phyloP scores from a whole-genome alignment of 2,329 filamentous ascomycete genomes.

The Thielaviopsis punctulata region DNA sequence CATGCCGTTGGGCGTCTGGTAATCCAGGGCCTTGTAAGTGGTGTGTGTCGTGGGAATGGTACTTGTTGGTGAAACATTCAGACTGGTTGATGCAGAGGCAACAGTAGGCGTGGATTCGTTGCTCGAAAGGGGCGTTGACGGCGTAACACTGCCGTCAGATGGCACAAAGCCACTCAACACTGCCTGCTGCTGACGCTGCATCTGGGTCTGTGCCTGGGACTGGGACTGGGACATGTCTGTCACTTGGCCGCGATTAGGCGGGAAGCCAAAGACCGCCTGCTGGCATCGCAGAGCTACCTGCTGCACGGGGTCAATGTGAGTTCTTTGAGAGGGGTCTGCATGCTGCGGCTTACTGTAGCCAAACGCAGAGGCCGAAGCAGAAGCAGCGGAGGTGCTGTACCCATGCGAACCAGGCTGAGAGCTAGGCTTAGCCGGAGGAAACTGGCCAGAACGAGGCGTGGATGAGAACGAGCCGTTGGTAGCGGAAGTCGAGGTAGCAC shows the following conservation, averaged over 20 bases:
- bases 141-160: slow-evolving; percentile 15
- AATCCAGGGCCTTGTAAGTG: slow-evolving; percentile 4
- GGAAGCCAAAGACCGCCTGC: slow-evolving; percentile 11
- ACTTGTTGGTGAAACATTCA: slow-evolving; percentile 24
- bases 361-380: slow-evolving; percentile 19
- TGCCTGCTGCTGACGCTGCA: background rate
- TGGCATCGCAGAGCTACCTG: slow-evolving; percentile 15
- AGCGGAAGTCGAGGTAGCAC: slow-evolving; percentile 16
- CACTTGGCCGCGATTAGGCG: slow-evolving; percentile 13
- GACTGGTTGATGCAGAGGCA: slow-evolving; percentile 27
- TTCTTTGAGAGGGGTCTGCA: slow-evolving; percentile 24
- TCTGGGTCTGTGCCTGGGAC: background rate
- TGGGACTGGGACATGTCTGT: background rate
- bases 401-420: background rate
- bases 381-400: background rate
- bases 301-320: slow-evolving; percentile 24
- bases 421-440: slow-evolving; percentile 5
- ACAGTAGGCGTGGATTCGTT: slow-evolving; percentile 20
- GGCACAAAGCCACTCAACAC: background rate
- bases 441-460: slow-evolving; percentile 11
- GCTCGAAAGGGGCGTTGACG: slow-evolving; percentile 16
- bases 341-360: slow-evolving; percentile 21
- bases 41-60: slow-evolving; percentile 6
- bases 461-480: slow-evolving; percentile 3
- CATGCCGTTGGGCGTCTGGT: slow-evolving; percentile 1